Evolutionary conservation across 2,329 filamentous ascomycete genomes (phyloP), one percentile per base, ranked within the genome.

Genomic region (Lasiodiplodia sp.): DNA sequence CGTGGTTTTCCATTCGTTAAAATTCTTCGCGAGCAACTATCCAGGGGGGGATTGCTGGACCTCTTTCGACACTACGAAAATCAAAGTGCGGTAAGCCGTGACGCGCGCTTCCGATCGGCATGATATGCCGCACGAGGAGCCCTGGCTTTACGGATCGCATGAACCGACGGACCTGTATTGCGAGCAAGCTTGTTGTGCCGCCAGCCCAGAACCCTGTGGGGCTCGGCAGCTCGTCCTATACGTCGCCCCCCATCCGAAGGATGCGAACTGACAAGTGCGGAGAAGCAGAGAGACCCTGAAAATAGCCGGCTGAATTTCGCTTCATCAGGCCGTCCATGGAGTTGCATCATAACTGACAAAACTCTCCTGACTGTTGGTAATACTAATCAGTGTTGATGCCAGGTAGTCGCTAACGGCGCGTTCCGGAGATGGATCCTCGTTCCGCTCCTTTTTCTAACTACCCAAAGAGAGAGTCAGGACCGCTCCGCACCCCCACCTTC

Each of bases 171-270:
- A n/a, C 44, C 8, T 6, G 23, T 14, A 64, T 23, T 23, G 28
- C 23, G 14, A 52, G 31, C 18, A 4, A 16, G 31, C 4, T 25
- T 11, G 44, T 34, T 34, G 31, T 34, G 31, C 31, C 31, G 7
- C 3, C 5, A 31, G 18, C 6, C 10, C 23, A n/a, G 57, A 51
- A 47, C 44, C 11, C 10, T 38, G 60, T 64, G 60, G 44, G 31
- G 28, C 44, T 64, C 60, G 60, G 60, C 60, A 64, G 44, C 60
- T 25, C 38, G 37, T 28, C 60, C 47, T 52, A 38, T 52, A 52
- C 60, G 47, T 11, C 14, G 60, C 60, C 44, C 44, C 5, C 1
- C 18, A 10, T 52, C n/a, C 31, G 31, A 34, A 34, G 31, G 31
- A 34, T 51, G 47, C 47, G 49, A 12, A 21, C 58, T 51, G 60